phyloP scores from a whole-genome alignment of 768 basidiomycete genomes.

The Rhodosporidiobolus sp. region DNA sequence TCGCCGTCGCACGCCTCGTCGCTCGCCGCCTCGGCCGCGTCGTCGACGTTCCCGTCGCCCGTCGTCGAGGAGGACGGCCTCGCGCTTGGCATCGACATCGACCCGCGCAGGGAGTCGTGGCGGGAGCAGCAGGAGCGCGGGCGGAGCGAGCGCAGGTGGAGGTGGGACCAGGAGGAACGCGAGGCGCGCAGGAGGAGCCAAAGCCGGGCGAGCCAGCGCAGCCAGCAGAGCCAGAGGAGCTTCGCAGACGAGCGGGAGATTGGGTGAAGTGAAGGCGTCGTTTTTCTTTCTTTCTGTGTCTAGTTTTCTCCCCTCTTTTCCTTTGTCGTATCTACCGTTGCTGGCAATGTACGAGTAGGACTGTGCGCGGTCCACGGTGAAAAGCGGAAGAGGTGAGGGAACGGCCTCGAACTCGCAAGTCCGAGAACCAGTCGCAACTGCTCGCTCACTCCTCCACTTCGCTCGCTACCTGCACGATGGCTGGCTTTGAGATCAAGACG shows the following conservation, averaged over 20 bases:
- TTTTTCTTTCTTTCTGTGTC: too few relatives aligned
- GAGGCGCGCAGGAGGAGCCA: not conserved
- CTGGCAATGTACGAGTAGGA: too few relatives aligned
- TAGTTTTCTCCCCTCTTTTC: too few relatives aligned
- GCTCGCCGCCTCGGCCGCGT: not conserved
- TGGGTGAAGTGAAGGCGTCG: not conserved
- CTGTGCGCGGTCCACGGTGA: not conserved
- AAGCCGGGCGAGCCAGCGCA: not conserved
- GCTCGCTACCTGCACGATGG: too few relatives aligned
- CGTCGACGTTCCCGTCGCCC: conserved; percentile 1
- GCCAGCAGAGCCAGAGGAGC: too few relatives aligned
- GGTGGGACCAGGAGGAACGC: not conserved
- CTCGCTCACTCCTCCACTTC: not conserved
- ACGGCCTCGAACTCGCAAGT: not conserved
- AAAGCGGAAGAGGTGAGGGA: not conserved
- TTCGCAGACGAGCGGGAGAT: not conserved
- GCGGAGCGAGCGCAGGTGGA: not conserved
- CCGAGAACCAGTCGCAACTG: conserved; percentile 37
- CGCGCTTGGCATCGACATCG: too few relatives aligned
- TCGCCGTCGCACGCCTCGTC: not conserved
- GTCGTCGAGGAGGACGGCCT: not conserved
- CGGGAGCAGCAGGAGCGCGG: conserved; percentile 1
- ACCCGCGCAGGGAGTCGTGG: too few relatives aligned
- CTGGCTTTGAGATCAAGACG: too few relatives aligned
- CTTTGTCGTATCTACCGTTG: too few relatives aligned